These are phyloP conservation scores for Colletotrichum sublineola DNA, from an alignment of 2,329 filamentous ascomycete species.

Conservation along the genomic window DNA sequence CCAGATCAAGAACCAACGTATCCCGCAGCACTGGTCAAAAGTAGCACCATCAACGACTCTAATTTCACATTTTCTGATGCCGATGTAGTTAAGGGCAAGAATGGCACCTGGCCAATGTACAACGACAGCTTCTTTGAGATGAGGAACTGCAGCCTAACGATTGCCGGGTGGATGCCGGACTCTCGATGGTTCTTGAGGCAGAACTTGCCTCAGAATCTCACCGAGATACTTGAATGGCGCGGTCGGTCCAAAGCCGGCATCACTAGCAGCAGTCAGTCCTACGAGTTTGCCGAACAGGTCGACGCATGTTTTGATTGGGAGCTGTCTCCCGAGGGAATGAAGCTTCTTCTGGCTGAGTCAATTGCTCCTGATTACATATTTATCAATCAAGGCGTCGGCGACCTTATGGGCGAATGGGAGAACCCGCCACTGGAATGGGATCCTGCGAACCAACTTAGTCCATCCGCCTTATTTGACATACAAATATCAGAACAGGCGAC, in stretches of 20 bases:
- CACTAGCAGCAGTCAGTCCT: slow-evolving; percentile 40
- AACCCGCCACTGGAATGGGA: slow-evolving; percentile 52
- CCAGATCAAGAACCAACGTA: slow-evolving; percentile 26
- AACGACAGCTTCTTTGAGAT: slow-evolving; percentile 53
- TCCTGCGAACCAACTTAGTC: slow-evolving; percentile 53
- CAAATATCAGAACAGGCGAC: slow-evolving; percentile 25
- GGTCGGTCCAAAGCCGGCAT: slow-evolving; percentile 11
- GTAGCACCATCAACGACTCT: background rate
- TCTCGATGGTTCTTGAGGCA: slow-evolving; percentile 52
- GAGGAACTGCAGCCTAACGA: slow-evolving; percentile 55
- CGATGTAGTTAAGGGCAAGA: slow-evolving; percentile 45
- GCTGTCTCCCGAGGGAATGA: slow-evolving; percentile 52
- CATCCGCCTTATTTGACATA: slow-evolving; percentile 21
- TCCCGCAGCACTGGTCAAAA: background rate
- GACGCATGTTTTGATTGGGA: slow-evolving; percentile 62
- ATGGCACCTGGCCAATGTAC: slow-evolving; percentile 52
- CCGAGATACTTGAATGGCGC: slow-evolving; percentile 50
- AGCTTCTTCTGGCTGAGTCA: slow-evolving; percentile 50
- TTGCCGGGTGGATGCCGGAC: slow-evolving; percentile 61
- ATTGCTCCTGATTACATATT: slow-evolving; percentile 55
- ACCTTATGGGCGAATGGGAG: slow-evolving; percentile 30
- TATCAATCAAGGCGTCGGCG: slow-evolving; percentile 52
- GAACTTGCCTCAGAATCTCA: slow-evolving; percentile 49
- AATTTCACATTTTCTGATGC: slow-evolving; percentile 34
- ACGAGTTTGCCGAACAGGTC: slow-evolving; percentile 50